Percentiles rank a stretch among this genome's conserved stretches.
These are phyloP conservation scores for Tranzscheliella williamsii DNA, from an alignment of 1,284 basidiomycete genomes.

Conservation along the genomic window DNA sequence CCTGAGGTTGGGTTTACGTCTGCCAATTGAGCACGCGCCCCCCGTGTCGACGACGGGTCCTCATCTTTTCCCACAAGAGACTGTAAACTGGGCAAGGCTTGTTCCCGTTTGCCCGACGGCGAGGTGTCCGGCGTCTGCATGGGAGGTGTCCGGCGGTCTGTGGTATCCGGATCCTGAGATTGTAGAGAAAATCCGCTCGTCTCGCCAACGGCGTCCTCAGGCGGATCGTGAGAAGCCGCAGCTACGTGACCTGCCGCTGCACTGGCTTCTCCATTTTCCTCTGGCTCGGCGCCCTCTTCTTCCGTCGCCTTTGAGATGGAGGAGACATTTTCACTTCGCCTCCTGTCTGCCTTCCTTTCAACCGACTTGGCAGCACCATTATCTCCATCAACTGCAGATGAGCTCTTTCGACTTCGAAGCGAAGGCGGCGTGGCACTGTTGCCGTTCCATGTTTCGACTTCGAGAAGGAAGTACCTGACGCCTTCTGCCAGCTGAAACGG, in stretches of 20 bases:
- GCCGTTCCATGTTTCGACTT: constrained; percentile 73
- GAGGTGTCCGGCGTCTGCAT: constrained; percentile 35
- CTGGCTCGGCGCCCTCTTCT: not conserved
- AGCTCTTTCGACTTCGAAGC: constrained; percentile 22
- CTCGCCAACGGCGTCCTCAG: constrained; percentile 8
- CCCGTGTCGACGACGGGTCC: too few relatives aligned
- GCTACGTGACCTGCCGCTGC: not conserved
- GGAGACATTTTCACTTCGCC: not conserved
- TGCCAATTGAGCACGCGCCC: too few relatives aligned
- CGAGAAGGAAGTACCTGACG: constrained; percentile 87
- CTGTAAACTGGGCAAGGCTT: too few relatives aligned
- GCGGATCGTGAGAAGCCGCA: too few relatives aligned
- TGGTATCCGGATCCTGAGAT: constrained; percentile 14
- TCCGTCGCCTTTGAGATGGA: not conserved
- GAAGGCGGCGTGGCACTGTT: constrained; percentile 23
- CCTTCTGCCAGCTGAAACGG: constrained; percentile 75
- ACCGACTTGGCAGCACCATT: not conserved
- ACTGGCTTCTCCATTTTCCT: not conserved
- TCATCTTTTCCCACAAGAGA: too few relatives aligned
- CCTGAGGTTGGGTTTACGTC: too few relatives aligned
- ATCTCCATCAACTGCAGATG: constrained; percentile 6
- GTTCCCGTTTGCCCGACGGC: constrained; percentile 1
- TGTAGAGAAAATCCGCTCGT: constrained; percentile 20
- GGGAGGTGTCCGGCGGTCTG: constrained; percentile 20
- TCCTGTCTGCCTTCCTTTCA: constrained; percentile 1